Evolutionary conservation across 2,329 filamentous ascomycete genomes (phyloP).

Genomic region (Stachybotrys chlorohalonatus): DNA sequence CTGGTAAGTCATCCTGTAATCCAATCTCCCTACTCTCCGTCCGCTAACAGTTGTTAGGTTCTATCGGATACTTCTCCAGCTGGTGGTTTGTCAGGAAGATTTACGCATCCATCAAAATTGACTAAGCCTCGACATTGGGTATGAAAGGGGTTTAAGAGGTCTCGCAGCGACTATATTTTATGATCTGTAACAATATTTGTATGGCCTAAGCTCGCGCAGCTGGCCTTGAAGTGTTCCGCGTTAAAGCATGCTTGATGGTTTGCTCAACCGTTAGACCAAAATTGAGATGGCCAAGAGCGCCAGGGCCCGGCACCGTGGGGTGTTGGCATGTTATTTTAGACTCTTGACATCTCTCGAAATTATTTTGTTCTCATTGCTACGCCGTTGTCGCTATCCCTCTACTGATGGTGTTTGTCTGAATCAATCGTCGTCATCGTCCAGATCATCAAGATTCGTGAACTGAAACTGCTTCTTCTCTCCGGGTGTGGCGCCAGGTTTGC

Average conservation of each 20-base stretch:
- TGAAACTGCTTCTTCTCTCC: conserved; percentile 45
- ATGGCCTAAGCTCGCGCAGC: neutral
- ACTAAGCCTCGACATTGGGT: conserved; percentile 38
- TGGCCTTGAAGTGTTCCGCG: neutral
- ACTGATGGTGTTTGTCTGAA: neutral
- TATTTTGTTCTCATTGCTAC: too few species aligned
- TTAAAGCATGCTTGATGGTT: neutral
- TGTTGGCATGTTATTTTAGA: neutral
- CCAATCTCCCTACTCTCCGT: neutral
- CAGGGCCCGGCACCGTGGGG: neutral
- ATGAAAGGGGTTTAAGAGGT: neutral
- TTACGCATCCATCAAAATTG: conserved; percentile 96
- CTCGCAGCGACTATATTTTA: neutral
- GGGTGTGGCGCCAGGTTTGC: conserved; percentile 13
- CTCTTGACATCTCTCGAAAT: neutral
- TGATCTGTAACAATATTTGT: neutral
- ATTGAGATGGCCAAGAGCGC: neutral
- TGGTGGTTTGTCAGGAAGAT: conserved; percentile 94
- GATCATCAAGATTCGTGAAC: conserved; percentile 43
- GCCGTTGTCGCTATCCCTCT: neutral
- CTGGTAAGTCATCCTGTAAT: conserved; percentile 53
- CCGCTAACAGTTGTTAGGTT: conserved; percentile 45
- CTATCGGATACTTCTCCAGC: conserved; percentile 91
- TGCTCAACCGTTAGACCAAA: neutral
- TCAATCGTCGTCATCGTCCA: conserved; percentile 37